Percentiles rank a stretch among this genome's conserved stretches.
Conservation (phyloP, 2,329 filamentous ascomycete genomes). For the Diatrype stigma region DNA sequence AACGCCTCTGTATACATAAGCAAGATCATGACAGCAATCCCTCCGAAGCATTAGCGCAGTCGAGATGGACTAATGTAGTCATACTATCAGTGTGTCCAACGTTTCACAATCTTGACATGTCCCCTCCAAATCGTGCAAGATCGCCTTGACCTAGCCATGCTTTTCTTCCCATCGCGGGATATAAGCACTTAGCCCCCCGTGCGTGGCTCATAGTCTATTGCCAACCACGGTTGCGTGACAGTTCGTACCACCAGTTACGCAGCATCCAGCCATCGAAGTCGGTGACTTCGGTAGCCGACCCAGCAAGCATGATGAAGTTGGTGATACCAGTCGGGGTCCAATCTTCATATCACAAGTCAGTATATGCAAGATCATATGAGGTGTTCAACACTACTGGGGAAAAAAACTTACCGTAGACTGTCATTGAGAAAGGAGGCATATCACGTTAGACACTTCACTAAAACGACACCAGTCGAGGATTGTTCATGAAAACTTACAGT, state of each 20-base stretch:
- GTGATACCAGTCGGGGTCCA: conserved; percentile 38
- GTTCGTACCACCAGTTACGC: conserved; percentile 39
- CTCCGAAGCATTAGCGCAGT: too few species aligned
- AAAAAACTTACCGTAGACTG: neutral
- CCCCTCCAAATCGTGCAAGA: too few species aligned
- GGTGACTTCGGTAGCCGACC: conserved; percentile 36
- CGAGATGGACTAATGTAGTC: too few species aligned
- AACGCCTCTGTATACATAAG: too few species aligned
- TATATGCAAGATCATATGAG: too few species aligned
- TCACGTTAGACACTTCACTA: neutral
- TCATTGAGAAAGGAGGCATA: neutral
- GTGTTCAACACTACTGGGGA: neutral
- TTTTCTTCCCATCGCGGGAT: too few species aligned
- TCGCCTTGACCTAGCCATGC: too few species aligned
- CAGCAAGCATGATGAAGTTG: conserved; percentile 43
- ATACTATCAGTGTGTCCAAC: too few species aligned
- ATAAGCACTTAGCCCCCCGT: too few species aligned
- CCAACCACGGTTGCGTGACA: conserved; percentile 3
- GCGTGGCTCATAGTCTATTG: too few species aligned
- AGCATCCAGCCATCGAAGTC: conserved; percentile 48
- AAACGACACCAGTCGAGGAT: neutral
- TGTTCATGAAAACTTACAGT: conserved; percentile 19
- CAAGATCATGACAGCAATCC: too few species aligned
- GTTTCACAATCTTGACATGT: too few species aligned
- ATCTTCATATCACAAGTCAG: conserved; percentile 18